Conservation (phyloP, 2,329 filamentous ascomycete genomes). For the Colletotrichum lindemuthianum region DNA sequence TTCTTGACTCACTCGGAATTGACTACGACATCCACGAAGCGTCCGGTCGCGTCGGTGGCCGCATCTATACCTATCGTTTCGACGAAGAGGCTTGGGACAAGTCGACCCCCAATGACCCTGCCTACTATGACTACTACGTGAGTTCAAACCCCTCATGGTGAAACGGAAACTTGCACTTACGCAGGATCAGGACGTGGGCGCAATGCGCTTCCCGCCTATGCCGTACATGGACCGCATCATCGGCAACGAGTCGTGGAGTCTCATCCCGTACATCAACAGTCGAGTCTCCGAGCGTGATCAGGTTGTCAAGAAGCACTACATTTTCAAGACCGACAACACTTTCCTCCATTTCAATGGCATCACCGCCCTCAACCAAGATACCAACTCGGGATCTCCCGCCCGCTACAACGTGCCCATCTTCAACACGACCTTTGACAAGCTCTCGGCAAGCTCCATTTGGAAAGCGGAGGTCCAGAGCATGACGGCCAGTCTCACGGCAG, state of each 20-base stretch:
- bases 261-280: conserved; percentile 39
- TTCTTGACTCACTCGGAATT: conserved; percentile 46
- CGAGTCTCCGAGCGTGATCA: conserved; percentile 30
- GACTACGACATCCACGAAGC: conserved; percentile 51
- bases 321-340: conserved; percentile 38
- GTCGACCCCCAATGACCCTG: conserved; percentile 34
- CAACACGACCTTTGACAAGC: conserved; percentile 32
- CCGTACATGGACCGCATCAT: conserved; percentile 42
- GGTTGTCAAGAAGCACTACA: conserved; percentile 37
- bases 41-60: conserved; percentile 46
- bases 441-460: conserved; percentile 24
- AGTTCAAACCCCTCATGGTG: background rate
- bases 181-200: conserved; percentile 47
- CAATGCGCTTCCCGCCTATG: conserved; percentile 52
- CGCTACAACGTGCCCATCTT: conserved; percentile 33
- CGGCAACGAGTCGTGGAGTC: conserved; percentile 37
- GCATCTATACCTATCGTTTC: conserved; percentile 50
- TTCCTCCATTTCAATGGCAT: conserved; percentile 38
- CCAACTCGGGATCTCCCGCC: conserved; percentile 21
- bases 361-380: conserved; percentile 25
- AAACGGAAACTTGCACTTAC: background rate
- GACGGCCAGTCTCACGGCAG: conserved; percentile 25
- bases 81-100: conserved; percentile 37
- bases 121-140: conserved; percentile 47
- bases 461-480: conserved; percentile 25